Base-by-base conservation (phyloP, 192 early-diverging fungal genomes). In the Gorgonomyces haynaldii region DNA sequence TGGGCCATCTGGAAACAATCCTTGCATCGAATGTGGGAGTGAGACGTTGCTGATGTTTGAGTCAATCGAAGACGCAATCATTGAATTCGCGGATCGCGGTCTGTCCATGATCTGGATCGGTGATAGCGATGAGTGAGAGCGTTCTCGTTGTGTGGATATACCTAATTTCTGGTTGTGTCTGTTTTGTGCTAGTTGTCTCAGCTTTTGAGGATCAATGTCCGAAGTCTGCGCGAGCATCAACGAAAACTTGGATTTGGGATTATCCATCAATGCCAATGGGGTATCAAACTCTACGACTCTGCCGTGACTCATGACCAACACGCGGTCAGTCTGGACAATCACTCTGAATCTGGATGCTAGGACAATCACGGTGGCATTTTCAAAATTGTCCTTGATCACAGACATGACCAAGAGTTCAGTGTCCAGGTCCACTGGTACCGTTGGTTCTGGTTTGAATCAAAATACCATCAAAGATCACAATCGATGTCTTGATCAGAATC, bases 241-340 rank as follows among this genome's bases (percentile, higher is more conserved):
- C 3, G 53, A 58, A 28, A 58, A 58, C 53, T 57, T 58, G 15
- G 42, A 48, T 6, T 37, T 43, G 2, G 57, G 57, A 28, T 61
- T 65, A 22, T 62, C 64, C 61, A 96, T 65, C 37, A 96, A 65
- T 4, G 50, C 65, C 17, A 66, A 54, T 1, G 91, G 91, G 23
- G 75, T 74, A 53, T 85, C 91, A 74, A 76, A 89, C 53, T 96
- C 91, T 4, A 75, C 76, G 2, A 94, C 54, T 17, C 65, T 49
- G 7, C 91, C 91, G 20, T 71, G 68, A 53, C 86, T 83, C 54
- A 89, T 46, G 6, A 94, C 88, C 42, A 90, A 50, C 21, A 92
- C 74, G 13, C 79, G 69, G 58, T 92, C 88, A 21, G 22, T 37
- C 21, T 56, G 39, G 13, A 64, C 34, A 43, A 65, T 52, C 13